These are phyloP conservation scores for Lecanosticta acicola DNA, from an alignment of 2,329 filamentous ascomycete genomes.

Conservation along the genomic window DNA sequence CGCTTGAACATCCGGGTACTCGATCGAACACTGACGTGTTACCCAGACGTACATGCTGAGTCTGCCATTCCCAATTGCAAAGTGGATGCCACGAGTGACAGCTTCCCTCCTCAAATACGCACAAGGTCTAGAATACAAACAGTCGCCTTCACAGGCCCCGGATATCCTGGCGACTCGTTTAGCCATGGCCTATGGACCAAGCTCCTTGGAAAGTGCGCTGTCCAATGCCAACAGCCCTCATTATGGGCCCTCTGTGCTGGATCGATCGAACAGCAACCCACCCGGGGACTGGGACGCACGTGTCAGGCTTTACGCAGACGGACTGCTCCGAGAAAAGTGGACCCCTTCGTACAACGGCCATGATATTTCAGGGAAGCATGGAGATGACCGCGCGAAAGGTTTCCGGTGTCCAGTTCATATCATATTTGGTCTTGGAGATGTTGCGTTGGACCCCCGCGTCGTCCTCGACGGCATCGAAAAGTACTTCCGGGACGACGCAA, in stretches of 20 bases:
- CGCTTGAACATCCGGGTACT: background rate
- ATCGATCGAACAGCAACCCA: slow-evolving; percentile 32
- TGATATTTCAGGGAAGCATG: background rate
- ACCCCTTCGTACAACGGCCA: slow-evolving; percentile 39
- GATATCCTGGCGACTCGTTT: slow-evolving; percentile 29
- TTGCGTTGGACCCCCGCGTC: slow-evolving; percentile 46
- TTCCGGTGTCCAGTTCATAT: slow-evolving; percentile 50
- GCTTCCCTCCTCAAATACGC: slow-evolving; percentile 42
- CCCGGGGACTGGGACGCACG: slow-evolving; percentile 47
- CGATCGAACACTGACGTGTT: background rate
- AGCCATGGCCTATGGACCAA: slow-evolving; percentile 49
- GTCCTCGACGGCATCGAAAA: slow-evolving; percentile 50
- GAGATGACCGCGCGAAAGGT: slow-evolving; percentile 9
- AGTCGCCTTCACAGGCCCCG: slow-evolving; percentile 3
- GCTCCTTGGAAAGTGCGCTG: slow-evolving; percentile 39
- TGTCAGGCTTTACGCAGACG: slow-evolving; percentile 51
- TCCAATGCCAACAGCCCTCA: slow-evolving; percentile 25
- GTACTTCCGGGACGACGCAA: slow-evolving; percentile 35
- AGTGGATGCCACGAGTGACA: slow-evolving; percentile 33
- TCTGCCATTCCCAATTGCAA: slow-evolving; percentile 16
- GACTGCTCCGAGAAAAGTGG: slow-evolving; percentile 44
- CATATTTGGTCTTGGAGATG: slow-evolving; percentile 50
- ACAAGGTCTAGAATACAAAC: slow-evolving; percentile 15
- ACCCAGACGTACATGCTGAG: slow-evolving; percentile 18
- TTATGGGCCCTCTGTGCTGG: slow-evolving; percentile 40